Evolutionary conservation across 768 basidiomycete genomes (phyloP).

Genomic region (Psilocybe azurescens): DNA sequence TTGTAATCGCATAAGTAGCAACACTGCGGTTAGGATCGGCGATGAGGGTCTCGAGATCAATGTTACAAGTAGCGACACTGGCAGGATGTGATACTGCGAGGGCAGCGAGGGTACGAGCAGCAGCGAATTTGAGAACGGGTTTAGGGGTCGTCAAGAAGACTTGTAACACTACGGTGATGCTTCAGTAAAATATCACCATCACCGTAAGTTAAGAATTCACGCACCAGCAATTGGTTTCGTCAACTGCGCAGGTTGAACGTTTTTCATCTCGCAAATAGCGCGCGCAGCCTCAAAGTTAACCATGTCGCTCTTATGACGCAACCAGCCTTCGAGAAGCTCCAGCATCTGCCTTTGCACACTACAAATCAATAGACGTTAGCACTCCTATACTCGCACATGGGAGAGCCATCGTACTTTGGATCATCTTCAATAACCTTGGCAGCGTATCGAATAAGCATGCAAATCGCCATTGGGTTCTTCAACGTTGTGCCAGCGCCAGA

Average conservation of each 20-base stretch:
- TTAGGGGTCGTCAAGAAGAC: constrained; percentile 97
- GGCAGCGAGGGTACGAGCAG: constrained; percentile 91
- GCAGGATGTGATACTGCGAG: constrained; percentile 87
- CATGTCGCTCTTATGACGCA: constrained; percentile 99
- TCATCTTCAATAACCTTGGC: constrained; percentile 99
- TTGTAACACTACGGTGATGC: constrained; percentile 71
- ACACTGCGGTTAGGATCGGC: constrained; percentile 95
- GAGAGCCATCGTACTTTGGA: constrained; percentile 77
- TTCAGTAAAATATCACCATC: constrained; percentile 1
- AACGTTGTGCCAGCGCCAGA: constrained; percentile 83
- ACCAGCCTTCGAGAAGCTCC: constrained; percentile 92
- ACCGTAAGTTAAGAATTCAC: not conserved
- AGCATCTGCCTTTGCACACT: constrained; percentile 93
- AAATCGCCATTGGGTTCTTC: constrained; percentile 96
- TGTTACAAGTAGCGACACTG: constrained; percentile 90
- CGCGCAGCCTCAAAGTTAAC: constrained; percentile 99
- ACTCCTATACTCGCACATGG: not conserved
- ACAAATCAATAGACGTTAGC: constrained; percentile 11
- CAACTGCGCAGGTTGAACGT: constrained; percentile 76
- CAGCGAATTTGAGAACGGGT: constrained; percentile 94
- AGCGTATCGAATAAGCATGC: constrained; percentile 98
- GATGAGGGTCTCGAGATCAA: constrained; percentile 96
- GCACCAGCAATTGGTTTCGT: constrained; percentile 88
- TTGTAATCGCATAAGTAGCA: constrained; percentile 98
- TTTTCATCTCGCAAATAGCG: constrained; percentile 95